Percentiles rank a stretch among this genome's conserved stretches.
phyloP scores from a whole-genome alignment of 2,329 filamentous ascomycete genomes.

The Fusarium algeriense region DNA sequence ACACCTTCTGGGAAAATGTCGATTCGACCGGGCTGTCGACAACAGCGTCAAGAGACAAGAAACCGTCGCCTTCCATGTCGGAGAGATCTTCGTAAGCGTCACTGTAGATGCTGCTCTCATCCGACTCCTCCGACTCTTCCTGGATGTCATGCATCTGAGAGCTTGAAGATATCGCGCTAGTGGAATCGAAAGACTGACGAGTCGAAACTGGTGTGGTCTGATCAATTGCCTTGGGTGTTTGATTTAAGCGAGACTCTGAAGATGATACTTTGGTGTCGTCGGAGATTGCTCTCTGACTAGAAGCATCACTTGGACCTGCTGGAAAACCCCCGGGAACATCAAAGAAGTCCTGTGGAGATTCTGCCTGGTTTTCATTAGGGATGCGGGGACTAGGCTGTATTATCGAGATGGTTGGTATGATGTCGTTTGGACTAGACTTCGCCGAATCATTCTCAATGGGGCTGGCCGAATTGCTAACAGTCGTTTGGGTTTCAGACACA shows the following conservation, averaged over 20 bases:
- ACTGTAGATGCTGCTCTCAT: constrained; percentile 74
- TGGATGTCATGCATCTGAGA: constrained; percentile 52
- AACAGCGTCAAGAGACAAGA: constrained; percentile 79
- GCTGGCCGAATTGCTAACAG: not conserved
- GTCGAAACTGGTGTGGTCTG: constrained; percentile 21
- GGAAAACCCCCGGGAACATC: constrained; percentile 73
- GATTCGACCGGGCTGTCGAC: constrained; percentile 66
- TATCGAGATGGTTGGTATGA: constrained; percentile 60
- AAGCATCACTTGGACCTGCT: constrained; percentile 49
- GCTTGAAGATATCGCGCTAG: constrained; percentile 18
- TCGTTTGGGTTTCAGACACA: constrained; percentile 6
- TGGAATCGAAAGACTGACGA: constrained; percentile 38
- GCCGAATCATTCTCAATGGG: not conserved
- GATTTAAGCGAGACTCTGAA: not conserved
- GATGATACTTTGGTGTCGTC: constrained; percentile 4
- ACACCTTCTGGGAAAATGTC: constrained; percentile 39
- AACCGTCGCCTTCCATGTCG: constrained; percentile 74
- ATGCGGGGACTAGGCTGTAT: constrained; percentile 58
- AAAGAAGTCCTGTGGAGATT: constrained; percentile 54
- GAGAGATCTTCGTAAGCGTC: constrained; percentile 81
- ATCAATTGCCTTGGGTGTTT: not conserved
- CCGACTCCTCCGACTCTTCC: constrained; percentile 59
- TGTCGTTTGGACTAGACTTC: constrained; percentile 16
- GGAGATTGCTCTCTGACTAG: constrained; percentile 7
- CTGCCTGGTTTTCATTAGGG: constrained; percentile 29